Conservation (phyloP, 2,329 filamentous ascomycete genomes). For the Colletotrichum higginsianum region DNA sequence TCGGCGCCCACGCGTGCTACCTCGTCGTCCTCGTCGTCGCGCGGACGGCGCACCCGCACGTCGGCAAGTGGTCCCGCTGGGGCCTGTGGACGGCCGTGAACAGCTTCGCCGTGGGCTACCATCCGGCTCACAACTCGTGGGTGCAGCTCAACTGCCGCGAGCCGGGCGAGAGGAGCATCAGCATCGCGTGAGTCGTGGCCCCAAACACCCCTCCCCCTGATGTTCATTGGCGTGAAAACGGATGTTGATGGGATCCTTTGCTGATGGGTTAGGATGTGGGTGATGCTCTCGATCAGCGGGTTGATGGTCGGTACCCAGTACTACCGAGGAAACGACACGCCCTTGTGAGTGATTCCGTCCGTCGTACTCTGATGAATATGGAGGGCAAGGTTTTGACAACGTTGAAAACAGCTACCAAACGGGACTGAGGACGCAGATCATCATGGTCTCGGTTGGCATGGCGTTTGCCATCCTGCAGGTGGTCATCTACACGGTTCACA, state of each 20-base stretch:
- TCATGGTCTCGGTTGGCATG: slow-evolving; percentile 59
- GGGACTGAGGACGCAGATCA: slow-evolving; percentile 61
- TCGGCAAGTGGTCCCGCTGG: slow-evolving; percentile 64
- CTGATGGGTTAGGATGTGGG: slow-evolving; percentile 53
- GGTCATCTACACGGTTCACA: slow-evolving; percentile 55
- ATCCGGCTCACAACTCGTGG: slow-evolving; percentile 68
- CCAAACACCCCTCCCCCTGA: no score
- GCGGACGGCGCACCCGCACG: slow-evolving; percentile 57
- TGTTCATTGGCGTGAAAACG: background rate
- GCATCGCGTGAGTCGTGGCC: slow-evolving; percentile 57
- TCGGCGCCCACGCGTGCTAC: slow-evolving; percentile 61
- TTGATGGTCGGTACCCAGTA: slow-evolving; percentile 67
- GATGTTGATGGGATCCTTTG: no score
- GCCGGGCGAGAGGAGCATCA: slow-evolving; percentile 62
- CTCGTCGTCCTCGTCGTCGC: slow-evolving; percentile 59
- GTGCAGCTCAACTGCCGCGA: slow-evolving; percentile 65
- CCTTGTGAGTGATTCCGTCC: slow-evolving; percentile 52
- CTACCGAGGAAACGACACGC: slow-evolving; percentile 58
- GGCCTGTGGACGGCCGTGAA: slow-evolving; percentile 68
- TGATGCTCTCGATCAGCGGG: slow-evolving; percentile 65
- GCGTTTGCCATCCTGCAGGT: slow-evolving; percentile 57
- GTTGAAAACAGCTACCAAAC: slow-evolving; percentile 54
- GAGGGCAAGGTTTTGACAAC: background rate
- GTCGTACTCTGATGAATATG: no score
- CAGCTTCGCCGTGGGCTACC: slow-evolving; percentile 66